Evolutionary conservation across 2,329 filamentous ascomycete genomes (phyloP).

Genomic region (Fusarium mangiferae): DNA sequence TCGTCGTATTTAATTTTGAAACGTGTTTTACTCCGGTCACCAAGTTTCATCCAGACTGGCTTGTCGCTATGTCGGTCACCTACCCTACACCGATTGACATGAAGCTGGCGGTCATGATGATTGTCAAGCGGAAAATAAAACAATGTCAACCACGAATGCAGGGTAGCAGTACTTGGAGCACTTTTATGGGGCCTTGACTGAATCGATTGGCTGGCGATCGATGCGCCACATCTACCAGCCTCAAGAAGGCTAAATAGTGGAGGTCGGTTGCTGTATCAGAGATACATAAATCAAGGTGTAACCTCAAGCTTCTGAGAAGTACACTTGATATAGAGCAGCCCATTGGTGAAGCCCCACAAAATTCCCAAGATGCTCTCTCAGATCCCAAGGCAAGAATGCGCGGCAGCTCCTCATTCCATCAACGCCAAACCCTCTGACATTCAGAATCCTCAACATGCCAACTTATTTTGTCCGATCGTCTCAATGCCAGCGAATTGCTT

Average conservation of each 20-base stretch:
- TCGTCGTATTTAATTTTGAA: neutral
- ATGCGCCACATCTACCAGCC: neutral
- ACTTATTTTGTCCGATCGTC: neutral
- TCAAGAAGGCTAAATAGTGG: neutral
- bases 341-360: neutral
- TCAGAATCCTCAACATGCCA: neutral
- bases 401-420: neutral
- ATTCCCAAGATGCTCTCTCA: too few relatives aligned
- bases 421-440: neutral
- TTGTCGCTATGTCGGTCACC: neutral
- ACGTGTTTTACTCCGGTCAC: accelerated
- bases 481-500: neutral
- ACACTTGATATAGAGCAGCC: neutral
- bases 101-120: neutral
- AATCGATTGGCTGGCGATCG: neutral
- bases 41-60: neutral
- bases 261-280: neutral
- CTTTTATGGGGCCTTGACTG: too few relatives aligned
- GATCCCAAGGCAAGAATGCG: neutral
- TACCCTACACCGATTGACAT: neutral
- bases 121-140: neutral
- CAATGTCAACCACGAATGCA: neutral
- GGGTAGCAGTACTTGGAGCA: too few relatives aligned
- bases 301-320: neutral
- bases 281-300: neutral